Evolutionary conservation across 331 rosid species (phyloP).

Genomic region (Stylosanthes scabra): DNA sequence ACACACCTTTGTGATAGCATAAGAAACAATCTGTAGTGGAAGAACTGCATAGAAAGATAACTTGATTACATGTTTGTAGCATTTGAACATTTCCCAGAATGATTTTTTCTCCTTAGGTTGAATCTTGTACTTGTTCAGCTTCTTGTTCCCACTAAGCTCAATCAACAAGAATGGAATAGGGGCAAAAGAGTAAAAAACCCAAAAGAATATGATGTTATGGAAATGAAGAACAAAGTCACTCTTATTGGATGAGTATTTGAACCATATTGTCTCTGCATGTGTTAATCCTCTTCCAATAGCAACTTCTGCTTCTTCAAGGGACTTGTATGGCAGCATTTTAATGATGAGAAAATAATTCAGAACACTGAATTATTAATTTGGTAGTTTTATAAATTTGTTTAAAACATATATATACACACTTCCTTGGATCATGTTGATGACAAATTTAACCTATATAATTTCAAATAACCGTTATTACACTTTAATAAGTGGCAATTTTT

Average conservation of each 20-base stretch:
- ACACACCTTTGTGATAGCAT: constrained; percentile 67
- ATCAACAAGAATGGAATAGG: constrained; percentile 66
- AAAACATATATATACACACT: no score
- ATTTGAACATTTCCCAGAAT: constrained; percentile 53
- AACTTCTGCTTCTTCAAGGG: constrained; percentile 29
- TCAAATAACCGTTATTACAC: no score
- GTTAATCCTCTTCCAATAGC: constrained; percentile 74
- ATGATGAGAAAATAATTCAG: background rate
- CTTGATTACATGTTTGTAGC: constrained; percentile 74
- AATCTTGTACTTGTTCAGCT: constrained; percentile 57
- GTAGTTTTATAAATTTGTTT: no score
- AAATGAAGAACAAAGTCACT: constrained; percentile 78
- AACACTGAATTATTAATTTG: no score
- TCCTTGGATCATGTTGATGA: no score
- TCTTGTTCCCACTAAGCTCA: constrained; percentile 44
- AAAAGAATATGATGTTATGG: constrained; percentile 78
- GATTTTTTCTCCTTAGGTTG: constrained; percentile 70
- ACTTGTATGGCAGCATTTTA: constrained; percentile 31
- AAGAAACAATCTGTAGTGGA: constrained; percentile 79
- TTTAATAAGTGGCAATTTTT: no score
- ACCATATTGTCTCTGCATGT: constrained; percentile 74
- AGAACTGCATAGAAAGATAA: constrained; percentile 57
- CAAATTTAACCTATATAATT: no score
- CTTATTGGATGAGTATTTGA: constrained; percentile 76
- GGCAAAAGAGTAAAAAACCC: constrained; percentile 59